Conservation (phyloP, 106 monocot species). For the Dendrobium chrysotoxum region DNA sequence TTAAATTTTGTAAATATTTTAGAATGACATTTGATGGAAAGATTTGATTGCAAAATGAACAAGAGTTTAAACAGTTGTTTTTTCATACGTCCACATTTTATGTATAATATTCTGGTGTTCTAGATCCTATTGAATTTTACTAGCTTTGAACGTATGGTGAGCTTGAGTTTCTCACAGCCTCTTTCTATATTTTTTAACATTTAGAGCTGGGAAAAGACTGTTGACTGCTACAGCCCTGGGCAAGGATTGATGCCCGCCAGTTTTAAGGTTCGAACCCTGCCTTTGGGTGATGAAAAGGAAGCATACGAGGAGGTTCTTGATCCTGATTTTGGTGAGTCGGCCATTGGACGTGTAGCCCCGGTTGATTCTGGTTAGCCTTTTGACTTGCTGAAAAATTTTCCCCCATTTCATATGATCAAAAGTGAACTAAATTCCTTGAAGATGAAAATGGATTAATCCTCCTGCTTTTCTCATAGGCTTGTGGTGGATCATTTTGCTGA, state of each 20-base stretch:
- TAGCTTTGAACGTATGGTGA: neutral
- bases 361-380: slow-evolving; percentile 76
- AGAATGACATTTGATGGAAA: too few relatives aligned
- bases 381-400: neutral
- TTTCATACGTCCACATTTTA: too few relatives aligned
- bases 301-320: slow-evolving; percentile 61
- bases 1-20: too few relatives aligned
- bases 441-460: neutral
- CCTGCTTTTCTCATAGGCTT: slow-evolving; percentile 36
- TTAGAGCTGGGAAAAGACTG: slow-evolving; percentile 97
- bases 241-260: slow-evolving; percentile 97
- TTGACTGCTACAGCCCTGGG: slow-evolving; percentile 95
- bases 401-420: neutral
- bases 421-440: neutral
- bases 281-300: slow-evolving; percentile 55
- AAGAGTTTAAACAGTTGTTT: too few relatives aligned
- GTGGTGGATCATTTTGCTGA: slow-evolving; percentile 94
- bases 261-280: slow-evolving; percentile 72
- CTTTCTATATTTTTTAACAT: slow-evolving; percentile 5
- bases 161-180: neutral
- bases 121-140: neutral
- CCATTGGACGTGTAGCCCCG: slow-evolving; percentile 87
- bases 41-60: too few relatives aligned
- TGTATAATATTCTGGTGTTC: too few relatives aligned
- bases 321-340: slow-evolving; percentile 94